A percentile compares a stretch with the other conserved stretches of the same genome.
These are phyloP conservation scores for Coniophora puteana DNA, from an alignment of 1,284 basidiomycete species.

Conservation along the genomic window DNA sequence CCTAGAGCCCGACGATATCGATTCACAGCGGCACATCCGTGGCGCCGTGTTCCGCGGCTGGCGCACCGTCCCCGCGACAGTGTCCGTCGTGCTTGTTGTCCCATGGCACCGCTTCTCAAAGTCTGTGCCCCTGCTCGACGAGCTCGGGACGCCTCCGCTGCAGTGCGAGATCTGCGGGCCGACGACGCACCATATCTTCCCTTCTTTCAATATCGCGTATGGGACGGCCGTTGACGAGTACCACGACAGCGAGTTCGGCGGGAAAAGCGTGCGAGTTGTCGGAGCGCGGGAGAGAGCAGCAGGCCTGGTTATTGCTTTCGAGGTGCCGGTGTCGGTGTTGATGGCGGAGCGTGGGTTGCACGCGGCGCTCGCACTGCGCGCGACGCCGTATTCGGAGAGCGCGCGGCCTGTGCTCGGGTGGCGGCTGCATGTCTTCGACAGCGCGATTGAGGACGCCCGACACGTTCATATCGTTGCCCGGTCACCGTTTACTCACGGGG, in stretches of 20 bases:
- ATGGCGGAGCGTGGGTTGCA: conserved; percentile 13
- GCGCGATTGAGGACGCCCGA: conserved; percentile 19
- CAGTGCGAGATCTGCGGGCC: conserved; percentile 29
- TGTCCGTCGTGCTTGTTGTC: conserved; percentile 21
- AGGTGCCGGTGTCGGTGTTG: conserved; percentile 32
- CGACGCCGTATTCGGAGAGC: no score
- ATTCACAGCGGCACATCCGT: conserved; percentile 1
- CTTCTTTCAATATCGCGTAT: conserved; percentile 31
- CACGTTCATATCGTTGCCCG: conserved; percentile 25
- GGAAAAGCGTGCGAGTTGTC: conserved; percentile 20
- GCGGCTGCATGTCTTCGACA: conserved; percentile 20
- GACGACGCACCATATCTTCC: conserved; percentile 30
- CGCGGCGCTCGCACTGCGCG: conserved; percentile 28
- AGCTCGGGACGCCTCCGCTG: conserved; percentile 32
- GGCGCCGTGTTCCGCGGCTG: conserved; percentile 17
- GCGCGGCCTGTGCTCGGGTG: conserved; percentile 20
- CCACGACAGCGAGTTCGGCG: conserved; percentile 14
- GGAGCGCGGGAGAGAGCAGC: conserved; percentile 33
- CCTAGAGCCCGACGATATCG: conserved; percentile 3
- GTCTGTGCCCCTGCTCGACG: conserved; percentile 16
- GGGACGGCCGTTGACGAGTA: conserved; percentile 25
- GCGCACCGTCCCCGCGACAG: conserved; percentile 15
- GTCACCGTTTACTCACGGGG: conserved; percentile 15
- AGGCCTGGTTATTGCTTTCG: conserved; percentile 35
- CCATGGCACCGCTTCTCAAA: conserved; percentile 17